Percentiles rank a stretch among this genome's conserved stretches.
Evolutionary conservation across 2,329 filamentous ascomycete species (phyloP).

Genomic region (Rutstroemia sp.): DNA sequence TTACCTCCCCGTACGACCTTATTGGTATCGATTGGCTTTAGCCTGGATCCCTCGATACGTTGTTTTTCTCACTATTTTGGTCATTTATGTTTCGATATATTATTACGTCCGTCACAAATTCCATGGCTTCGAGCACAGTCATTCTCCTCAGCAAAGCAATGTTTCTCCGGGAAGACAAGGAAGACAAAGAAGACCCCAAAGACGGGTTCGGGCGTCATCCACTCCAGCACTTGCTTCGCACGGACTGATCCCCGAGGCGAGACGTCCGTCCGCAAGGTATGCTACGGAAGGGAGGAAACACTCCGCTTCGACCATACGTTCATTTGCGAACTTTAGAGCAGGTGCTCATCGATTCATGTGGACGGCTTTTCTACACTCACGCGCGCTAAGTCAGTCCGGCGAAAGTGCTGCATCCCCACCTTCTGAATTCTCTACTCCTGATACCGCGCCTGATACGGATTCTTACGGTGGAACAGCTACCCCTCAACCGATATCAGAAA

Average conservation of each 20-base stretch:
- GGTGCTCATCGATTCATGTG: slow-evolving; percentile 26
- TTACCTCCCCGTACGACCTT: slow-evolving; percentile 57
- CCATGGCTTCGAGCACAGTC: slow-evolving; percentile 20
- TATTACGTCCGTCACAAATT: slow-evolving; percentile 47
- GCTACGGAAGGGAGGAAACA: slow-evolving; percentile 11
- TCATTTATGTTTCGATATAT: slow-evolving; percentile 64
- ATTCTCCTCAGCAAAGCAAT: slow-evolving; percentile 5
- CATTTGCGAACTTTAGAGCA: slow-evolving; percentile 10
- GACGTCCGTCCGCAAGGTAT: slow-evolving; percentile 9
- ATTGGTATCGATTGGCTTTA: slow-evolving; percentile 62
- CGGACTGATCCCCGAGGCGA: slow-evolving; percentile 23
- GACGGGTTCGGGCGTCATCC: slow-evolving; percentile 15
- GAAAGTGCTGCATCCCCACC: slow-evolving; percentile 9
- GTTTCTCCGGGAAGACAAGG: slow-evolving; percentile 8
- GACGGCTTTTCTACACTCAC: slow-evolving; percentile 19
- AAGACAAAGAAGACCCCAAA: slow-evolving; percentile 6
- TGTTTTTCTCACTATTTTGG: slow-evolving; percentile 56
- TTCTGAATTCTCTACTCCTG: slow-evolving; percentile 14
- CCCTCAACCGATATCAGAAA: slow-evolving; percentile 14
- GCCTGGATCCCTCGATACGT: slow-evolving; percentile 69
- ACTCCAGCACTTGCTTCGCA: slow-evolving; percentile 22
- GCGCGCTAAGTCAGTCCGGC: slow-evolving; percentile 5
- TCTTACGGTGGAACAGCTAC: slow-evolving; percentile 17
- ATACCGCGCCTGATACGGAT: slow-evolving; percentile 17
- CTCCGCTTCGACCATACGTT: slow-evolving; percentile 15